These are phyloP conservation scores for Adiantum capillusveneris DNA, from an alignment of 75 land plant species.

Conservation along the genomic window DNA sequence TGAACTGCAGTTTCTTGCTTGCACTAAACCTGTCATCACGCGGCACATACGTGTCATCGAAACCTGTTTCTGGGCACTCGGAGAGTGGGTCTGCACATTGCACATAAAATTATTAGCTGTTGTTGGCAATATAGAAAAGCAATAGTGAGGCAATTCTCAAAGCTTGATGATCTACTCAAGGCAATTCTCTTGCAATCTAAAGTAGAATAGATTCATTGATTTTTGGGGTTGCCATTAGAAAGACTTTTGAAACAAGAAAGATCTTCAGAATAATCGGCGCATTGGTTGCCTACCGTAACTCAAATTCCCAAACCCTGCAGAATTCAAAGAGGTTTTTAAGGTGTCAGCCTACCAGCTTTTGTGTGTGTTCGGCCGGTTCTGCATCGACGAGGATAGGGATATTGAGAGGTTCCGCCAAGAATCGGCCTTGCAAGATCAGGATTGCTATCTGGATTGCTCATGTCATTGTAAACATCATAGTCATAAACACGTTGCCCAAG, in stretches of 20 bases:
- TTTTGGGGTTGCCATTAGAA: no score
- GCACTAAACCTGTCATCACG: constrained; percentile 27
- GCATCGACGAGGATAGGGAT: constrained; percentile 74
- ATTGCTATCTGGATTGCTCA: constrained; percentile 73
- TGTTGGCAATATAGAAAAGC: no score
- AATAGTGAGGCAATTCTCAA: no score
- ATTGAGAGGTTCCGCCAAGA: constrained; percentile 49
- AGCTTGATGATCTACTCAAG: no score
- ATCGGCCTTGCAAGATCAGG: constrained; percentile 41
- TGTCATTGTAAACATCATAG: constrained; percentile 80
- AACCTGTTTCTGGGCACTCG: no score
- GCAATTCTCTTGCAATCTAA: no score
- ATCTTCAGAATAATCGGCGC: background rate
- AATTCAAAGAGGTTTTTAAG: background rate
- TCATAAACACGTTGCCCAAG: constrained; percentile 63
- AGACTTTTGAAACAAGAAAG: no score
- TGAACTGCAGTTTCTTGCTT: constrained; percentile 15
- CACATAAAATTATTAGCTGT: no score
- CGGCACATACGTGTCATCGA: constrained; percentile 18
- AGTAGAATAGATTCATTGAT: no score
- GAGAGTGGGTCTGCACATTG: no score
- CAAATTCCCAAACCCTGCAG: no score
- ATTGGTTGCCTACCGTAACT: no score
- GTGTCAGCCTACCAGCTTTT: constrained; percentile 29
- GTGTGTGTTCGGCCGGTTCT: constrained; percentile 69